A percentile compares a stretch with the other conserved stretches of the same genome.
phyloP scores from a whole-genome alignment of 2,329 filamentous ascomycete species.

The Harringtonia lauricola region DNA sequence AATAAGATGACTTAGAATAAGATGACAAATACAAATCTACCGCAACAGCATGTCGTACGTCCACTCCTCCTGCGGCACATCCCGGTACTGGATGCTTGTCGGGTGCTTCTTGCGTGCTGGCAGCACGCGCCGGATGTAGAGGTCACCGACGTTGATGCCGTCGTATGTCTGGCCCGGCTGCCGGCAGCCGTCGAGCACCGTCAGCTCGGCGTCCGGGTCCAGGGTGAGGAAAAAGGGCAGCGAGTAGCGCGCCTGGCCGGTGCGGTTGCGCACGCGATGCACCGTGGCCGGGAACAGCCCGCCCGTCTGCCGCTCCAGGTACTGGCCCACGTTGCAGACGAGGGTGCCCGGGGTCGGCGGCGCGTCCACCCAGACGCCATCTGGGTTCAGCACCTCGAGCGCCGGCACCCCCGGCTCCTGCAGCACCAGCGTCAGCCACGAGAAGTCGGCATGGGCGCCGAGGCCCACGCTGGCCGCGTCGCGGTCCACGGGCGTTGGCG shows the following conservation, averaged over 20 bases:
- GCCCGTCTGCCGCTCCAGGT: conserved; percentile 38
- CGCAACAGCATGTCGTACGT: not conserved
- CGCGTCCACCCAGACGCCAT: conserved; percentile 23
- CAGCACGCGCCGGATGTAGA: not conserved
- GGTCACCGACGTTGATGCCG: not conserved
- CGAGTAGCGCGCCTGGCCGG: conserved; percentile 30
- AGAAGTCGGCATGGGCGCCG: conserved; percentile 35
- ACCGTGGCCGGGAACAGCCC: conserved; percentile 35
- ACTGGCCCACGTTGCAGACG: conserved; percentile 41
- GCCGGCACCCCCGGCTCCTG: conserved; percentile 28
- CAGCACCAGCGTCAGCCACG: conserved; percentile 37
- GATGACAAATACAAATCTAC: too few relatives aligned
- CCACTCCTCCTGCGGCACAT: conserved; percentile 1
- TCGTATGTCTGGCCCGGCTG: not conserved
- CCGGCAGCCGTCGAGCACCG: not conserved
- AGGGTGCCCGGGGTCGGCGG: conserved; percentile 14
- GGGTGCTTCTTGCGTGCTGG: not conserved
- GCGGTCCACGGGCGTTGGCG: conserved; percentile 10
- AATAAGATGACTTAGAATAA: too few relatives aligned
- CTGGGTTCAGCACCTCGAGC: conserved; percentile 26
- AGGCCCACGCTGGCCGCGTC: conserved; percentile 21
- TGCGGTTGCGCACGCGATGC: conserved; percentile 36
- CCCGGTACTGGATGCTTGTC: conserved; percentile 1
- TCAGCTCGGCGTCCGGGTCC: conserved; percentile 24
- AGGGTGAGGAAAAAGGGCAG: conserved; percentile 46